These are phyloP conservation scores for Tuber borchii DNA, from an alignment of 495 filamentous ascomycete species.

Conservation along the genomic window DNA sequence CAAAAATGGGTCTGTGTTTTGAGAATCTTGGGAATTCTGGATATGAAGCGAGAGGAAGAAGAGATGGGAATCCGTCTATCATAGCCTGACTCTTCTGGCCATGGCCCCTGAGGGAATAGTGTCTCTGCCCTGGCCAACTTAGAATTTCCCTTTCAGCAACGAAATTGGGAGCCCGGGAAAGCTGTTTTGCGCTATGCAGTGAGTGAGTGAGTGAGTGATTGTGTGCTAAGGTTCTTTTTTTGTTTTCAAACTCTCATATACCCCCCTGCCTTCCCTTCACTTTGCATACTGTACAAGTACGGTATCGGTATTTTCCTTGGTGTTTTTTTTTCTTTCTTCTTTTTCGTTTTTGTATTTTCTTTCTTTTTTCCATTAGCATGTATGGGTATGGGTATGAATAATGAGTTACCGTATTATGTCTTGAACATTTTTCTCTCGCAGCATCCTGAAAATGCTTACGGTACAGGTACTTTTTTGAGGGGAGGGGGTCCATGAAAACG, in stretches of 20 bases:
- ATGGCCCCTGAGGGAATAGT: neutral
- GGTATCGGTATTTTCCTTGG: neutral
- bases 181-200: neutral
- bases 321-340: neutral
- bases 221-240: neutral
- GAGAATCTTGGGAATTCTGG: neutral
- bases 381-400: neutral
- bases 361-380: neutral
- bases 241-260: neutral
- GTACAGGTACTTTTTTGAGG: neutral
- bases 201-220: neutral
- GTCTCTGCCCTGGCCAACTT: neutral
- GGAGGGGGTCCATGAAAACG: neutral
- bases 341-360: neutral
- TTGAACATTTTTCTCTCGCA: neutral
- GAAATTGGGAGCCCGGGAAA: neutral
- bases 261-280: neutral
- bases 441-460: neutral
- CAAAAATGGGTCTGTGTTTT: slow-evolving; percentile 5
- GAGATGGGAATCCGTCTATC: neutral
- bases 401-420: neutral
- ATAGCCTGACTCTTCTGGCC: neutral
- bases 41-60: neutral
- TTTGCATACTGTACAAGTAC: neutral
- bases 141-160: neutral